Conservation (phyloP, 805 yeast species). For the Saturnispora bothae region DNA sequence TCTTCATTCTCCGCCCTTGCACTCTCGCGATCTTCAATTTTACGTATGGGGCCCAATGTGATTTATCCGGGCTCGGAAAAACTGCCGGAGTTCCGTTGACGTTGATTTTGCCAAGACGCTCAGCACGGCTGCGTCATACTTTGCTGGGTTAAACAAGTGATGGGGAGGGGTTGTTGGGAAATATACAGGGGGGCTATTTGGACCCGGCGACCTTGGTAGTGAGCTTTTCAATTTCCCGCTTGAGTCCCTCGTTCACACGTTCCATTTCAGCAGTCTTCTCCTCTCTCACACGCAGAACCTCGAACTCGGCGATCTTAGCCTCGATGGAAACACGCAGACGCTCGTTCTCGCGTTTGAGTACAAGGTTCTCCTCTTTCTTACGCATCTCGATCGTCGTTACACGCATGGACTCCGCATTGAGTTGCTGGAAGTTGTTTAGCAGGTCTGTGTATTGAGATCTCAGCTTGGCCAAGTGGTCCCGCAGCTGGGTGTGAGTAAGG, state of each 20-base stretch:
- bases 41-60: too few species aligned
- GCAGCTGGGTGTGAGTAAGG: neutral
- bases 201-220: too few species aligned
- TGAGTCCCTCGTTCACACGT: constrained; percentile 18
- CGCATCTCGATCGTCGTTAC: constrained; percentile 18
- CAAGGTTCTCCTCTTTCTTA: constrained; percentile 15
- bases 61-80: too few species aligned
- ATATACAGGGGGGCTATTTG: too few species aligned
- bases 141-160: too few species aligned
- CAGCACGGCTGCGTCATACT: too few species aligned
- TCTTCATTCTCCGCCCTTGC: too few species aligned
- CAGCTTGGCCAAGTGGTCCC: constrained; percentile 1
- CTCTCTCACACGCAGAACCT: constrained; percentile 24
- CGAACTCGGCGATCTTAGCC: constrained; percentile 17
- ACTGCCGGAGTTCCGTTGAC: too few species aligned
- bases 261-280: constrained; percentile 23
- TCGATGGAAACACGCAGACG: constrained; percentile 15
- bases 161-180: too few species aligned
- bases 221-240: constrained; percentile 12
- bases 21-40: too few species aligned
- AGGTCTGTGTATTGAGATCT: constrained; percentile 19
- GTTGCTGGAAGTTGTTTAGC: constrained; percentile 23
- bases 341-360: constrained; percentile 8
- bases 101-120: too few species aligned
- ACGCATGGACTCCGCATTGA: constrained; percentile 24